These are phyloP conservation scores for Myxozyma nipponensis DNA, from an alignment of 805 yeast species.

Conservation along the genomic window DNA sequence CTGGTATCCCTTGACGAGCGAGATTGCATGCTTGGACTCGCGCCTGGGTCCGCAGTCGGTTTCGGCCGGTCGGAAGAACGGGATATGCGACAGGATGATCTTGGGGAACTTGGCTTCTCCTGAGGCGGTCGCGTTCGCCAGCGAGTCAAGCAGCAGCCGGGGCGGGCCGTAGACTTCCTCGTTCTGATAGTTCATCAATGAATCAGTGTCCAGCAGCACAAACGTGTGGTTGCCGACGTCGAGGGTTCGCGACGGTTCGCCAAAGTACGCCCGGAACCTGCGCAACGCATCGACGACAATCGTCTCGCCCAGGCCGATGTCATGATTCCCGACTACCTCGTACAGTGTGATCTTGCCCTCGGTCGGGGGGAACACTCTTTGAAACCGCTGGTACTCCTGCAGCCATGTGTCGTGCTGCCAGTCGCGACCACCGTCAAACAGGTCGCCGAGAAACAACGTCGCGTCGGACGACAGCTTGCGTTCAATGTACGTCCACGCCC, in stretches of 20 bases:
- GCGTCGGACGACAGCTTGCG: constrained; percentile 64
- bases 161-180: constrained; percentile 48
- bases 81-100: constrained; percentile 80
- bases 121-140: constrained; percentile 18
- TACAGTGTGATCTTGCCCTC: constrained; percentile 37
- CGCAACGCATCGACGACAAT: constrained; percentile 53
- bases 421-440: constrained; percentile 91
- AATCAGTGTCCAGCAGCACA: constrained; percentile 76
- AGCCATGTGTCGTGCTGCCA: constrained; percentile 70
- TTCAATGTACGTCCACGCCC: constrained; percentile 65
- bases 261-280: constrained; percentile 70
- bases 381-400: constrained; percentile 67
- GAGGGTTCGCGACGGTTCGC: constrained; percentile 54
- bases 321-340: constrained; percentile 85
- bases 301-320: constrained; percentile 85
- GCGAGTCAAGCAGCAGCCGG: constrained; percentile 46
- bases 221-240: constrained; percentile 67
- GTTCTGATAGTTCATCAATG: constrained; percentile 60
- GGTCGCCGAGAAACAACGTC: constrained; percentile 79
- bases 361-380: constrained; percentile 55
- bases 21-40: constrained; percentile 61
- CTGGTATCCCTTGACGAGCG: constrained; percentile 71
- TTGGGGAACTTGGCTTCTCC: constrained; percentile 47
- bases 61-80: constrained; percentile 66
- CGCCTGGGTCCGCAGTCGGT: constrained; percentile 68